phyloP scores from a whole-genome alignment of 2,329 filamentous ascomycete genomes.

The Penicillium brevicompactum region DNA sequence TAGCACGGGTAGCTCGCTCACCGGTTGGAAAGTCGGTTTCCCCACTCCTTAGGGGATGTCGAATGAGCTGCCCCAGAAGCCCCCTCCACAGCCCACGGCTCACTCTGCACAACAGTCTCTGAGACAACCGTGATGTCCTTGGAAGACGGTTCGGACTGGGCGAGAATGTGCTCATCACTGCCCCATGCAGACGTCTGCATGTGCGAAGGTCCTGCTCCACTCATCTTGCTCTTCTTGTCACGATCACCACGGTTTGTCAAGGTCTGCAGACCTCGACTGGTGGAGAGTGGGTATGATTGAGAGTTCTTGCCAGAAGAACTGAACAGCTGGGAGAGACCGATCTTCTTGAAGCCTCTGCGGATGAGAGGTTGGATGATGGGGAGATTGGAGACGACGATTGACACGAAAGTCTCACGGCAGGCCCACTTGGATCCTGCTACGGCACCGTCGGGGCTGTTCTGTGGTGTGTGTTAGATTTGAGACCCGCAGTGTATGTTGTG shows the following conservation, averaged over 20 bases:
- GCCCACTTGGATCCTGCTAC: conserved; percentile 44
- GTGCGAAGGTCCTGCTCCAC: conserved; percentile 12
- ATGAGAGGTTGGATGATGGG: conserved; percentile 43
- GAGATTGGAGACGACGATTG: conserved; percentile 43
- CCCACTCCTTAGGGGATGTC: conserved; percentile 18
- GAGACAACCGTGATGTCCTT: conserved; percentile 30
- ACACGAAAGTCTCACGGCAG: conserved; percentile 46
- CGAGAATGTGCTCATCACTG: conserved; percentile 32
- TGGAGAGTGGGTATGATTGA: conserved; percentile 24
- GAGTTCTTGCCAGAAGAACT: conserved; percentile 25
- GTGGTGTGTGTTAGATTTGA: background rate
- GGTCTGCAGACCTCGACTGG: conserved; percentile 15
- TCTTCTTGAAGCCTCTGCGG: conserved; percentile 24
- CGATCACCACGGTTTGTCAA: conserved; percentile 16
- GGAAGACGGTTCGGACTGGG: conserved; percentile 2
- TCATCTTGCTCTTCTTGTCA: conserved; percentile 16
- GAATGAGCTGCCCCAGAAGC: background rate
- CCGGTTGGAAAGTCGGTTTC: background rate
- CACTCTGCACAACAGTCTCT: conserved; percentile 29
- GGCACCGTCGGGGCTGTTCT: conserved; percentile 38
- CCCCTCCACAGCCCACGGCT: conserved; percentile 15
- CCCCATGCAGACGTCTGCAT: conserved; percentile 27
- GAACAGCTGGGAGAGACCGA: conserved; percentile 31
- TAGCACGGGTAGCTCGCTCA: background rate
- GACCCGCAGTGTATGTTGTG: too few species aligned